These are phyloP conservation scores for Brassica cretica DNA, from an alignment of 345 rosid species.

Conservation along the genomic window DNA sequence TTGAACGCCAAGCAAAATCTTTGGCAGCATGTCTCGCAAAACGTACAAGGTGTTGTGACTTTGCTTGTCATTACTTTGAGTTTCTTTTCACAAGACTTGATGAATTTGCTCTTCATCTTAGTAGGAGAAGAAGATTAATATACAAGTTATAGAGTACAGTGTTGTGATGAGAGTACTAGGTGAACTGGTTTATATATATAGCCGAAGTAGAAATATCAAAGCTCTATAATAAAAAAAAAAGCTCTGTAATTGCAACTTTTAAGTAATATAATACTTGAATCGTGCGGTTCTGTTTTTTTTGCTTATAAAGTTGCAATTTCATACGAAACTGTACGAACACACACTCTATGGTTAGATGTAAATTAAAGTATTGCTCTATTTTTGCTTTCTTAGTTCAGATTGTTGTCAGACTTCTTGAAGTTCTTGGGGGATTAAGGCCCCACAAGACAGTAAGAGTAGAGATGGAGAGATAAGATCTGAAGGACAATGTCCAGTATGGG, in stretches of 20 bases:
- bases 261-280: constrained; percentile 32
- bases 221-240: constrained; percentile 33
- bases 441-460: constrained; percentile 50
- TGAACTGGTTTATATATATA: constrained; percentile 37
- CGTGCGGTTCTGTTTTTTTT: constrained; percentile 43
- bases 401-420: constrained; percentile 33
- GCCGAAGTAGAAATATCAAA: constrained; percentile 32
- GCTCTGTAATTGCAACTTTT: constrained; percentile 34
- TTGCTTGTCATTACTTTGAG: constrained; percentile 54
- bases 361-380: not conserved
- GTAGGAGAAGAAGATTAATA: not conserved
- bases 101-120: constrained; percentile 48
- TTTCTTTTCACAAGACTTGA: constrained; percentile 50
- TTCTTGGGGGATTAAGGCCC: constrained; percentile 48
- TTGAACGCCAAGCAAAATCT: constrained; percentile 27
- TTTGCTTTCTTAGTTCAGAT: not conserved
- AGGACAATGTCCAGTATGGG: constrained; percentile 56
- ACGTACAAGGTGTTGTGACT: constrained; percentile 50
- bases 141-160: constrained; percentile 2
- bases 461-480: constrained; percentile 58
- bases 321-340: constrained; percentile 67
- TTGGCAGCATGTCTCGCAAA: constrained; percentile 37
- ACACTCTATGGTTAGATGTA: constrained; percentile 22
- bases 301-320: constrained; percentile 21
- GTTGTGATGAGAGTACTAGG: constrained; percentile 31